These are phyloP conservation scores for Protomyces gravidus DNA, from an alignment of 1,139 yeast species.

Conservation along the genomic window DNA sequence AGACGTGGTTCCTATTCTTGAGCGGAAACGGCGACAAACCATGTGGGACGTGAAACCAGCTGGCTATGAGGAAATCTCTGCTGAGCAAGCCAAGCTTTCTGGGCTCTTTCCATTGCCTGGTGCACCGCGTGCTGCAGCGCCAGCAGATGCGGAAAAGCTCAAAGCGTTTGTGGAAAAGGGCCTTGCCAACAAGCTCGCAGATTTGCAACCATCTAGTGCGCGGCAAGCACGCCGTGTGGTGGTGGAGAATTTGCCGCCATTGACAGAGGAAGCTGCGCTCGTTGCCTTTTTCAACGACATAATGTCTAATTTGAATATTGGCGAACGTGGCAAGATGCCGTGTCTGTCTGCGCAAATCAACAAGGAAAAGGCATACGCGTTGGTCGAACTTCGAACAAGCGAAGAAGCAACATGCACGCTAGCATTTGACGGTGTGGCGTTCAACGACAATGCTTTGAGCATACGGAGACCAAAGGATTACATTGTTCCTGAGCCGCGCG, in stretches of 20 bases:
- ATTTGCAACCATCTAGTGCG: conserved; percentile 36
- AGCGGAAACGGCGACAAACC: conserved; percentile 48
- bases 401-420: conserved; percentile 58
- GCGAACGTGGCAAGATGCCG: conserved; percentile 25
- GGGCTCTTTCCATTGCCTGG: conserved; percentile 81
- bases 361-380: conserved; percentile 32
- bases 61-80: conserved; percentile 71
- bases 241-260: conserved; percentile 48
- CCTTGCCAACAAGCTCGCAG: conserved; percentile 30
- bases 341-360: conserved; percentile 31
- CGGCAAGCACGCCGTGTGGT: conserved; percentile 50
- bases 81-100: conserved; percentile 74
- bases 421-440: conserved; percentile 46
- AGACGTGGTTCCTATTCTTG: conserved; percentile 46
- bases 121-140: conserved; percentile 47
- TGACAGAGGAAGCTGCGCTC: conserved; percentile 36
- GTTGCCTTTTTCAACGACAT: conserved; percentile 35
- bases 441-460: conserved; percentile 41
- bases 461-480: conserved; percentile 62
- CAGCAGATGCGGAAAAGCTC: conserved; percentile 52
- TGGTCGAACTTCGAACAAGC: conserved; percentile 51
- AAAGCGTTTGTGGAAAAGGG: conserved; percentile 49
- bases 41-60: conserved; percentile 72
- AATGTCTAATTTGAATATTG: conserved; percentile 33
- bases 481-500: conserved; percentile 43